A percentile compares a stretch with the other conserved stretches of the same genome.
phyloP scores from a whole-genome alignment of 208 protist species.

The Endotrypanum monterogeii region DNA sequence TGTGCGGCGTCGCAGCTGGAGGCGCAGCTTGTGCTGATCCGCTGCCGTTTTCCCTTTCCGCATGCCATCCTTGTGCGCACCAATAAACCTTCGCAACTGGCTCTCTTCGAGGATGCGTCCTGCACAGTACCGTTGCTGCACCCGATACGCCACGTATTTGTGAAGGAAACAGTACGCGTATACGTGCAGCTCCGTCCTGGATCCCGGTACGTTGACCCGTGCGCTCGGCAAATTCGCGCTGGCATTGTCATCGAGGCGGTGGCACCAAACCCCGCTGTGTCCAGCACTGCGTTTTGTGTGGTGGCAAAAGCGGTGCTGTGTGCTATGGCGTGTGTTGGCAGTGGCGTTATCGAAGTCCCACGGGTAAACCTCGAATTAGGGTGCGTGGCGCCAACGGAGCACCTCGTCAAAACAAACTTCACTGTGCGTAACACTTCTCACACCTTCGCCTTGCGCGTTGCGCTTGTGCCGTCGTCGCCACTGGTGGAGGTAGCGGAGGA shows the following conservation, averaged over 20 bases:
- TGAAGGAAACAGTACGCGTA: slow-evolving; percentile 65
- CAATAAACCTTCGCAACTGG: slow-evolving; percentile 73
- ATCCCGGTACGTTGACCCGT: slow-evolving; percentile 43
- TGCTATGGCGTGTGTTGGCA: slow-evolving; percentile 53
- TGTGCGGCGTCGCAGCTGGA: slow-evolving; percentile 51
- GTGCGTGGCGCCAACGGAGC: slow-evolving; percentile 38
- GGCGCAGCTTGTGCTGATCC: slow-evolving; percentile 69
- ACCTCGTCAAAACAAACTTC: slow-evolving; percentile 39
- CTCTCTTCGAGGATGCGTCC: slow-evolving; percentile 72
- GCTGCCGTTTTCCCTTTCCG: slow-evolving; percentile 56
- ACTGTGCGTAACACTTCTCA: slow-evolving; percentile 65
- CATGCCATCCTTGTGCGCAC: slow-evolving; percentile 77
- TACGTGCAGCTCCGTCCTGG: slow-evolving; percentile 74
- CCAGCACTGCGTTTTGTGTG: slow-evolving; percentile 42
- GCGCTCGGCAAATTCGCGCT: slow-evolving; percentile 47
- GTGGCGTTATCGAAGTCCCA: slow-evolving; percentile 48
- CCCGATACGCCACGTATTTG: slow-evolving; percentile 57
- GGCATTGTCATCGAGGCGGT: slow-evolving; percentile 82
- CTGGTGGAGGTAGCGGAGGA: slow-evolving; percentile 32
- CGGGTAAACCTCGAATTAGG: slow-evolving; percentile 50
- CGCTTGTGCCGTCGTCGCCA: slow-evolving; percentile 36
- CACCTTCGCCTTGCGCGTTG: slow-evolving; percentile 55
- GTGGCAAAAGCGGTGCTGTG: slow-evolving; percentile 50
- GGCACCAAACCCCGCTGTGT: slow-evolving; percentile 33
- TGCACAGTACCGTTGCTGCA: slow-evolving; percentile 67